Percentiles rank a stretch among this genome's conserved stretches.
phyloP scores from a whole-genome alignment of 805 yeast genomes.

The Cyberlindnera amylophila region DNA sequence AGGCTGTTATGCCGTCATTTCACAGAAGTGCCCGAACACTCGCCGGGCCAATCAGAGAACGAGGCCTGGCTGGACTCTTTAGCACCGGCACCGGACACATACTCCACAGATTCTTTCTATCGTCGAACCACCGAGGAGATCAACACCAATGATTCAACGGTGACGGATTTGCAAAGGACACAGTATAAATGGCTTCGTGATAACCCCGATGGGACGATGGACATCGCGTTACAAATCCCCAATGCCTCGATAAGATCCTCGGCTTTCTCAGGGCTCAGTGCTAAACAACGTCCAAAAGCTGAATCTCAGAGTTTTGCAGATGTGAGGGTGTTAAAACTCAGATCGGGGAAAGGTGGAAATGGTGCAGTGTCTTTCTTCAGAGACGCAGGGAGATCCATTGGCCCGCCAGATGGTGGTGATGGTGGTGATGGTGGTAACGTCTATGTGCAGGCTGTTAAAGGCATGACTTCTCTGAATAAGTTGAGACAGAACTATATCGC shows the following conservation, averaged over 20 bases:
- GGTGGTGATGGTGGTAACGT: slow-evolving; percentile 93
- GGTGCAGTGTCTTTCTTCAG: slow-evolving; percentile 84
- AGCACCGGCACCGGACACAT: slow-evolving; percentile 4
- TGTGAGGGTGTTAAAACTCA: slow-evolving; percentile 58
- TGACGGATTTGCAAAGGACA: slow-evolving; percentile 1
- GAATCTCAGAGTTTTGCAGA: slow-evolving; percentile 52
- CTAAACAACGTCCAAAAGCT: slow-evolving; percentile 41
- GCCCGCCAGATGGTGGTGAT: slow-evolving; percentile 99
- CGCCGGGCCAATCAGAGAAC: slow-evolving; percentile 40
- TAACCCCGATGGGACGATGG: slow-evolving; percentile 9
- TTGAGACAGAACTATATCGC: slow-evolving; percentile 68
- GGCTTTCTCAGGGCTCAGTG: slow-evolving; percentile 34
- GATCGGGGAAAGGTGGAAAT: slow-evolving; percentile 84
- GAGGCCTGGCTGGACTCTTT: slow-evolving; percentile 37
- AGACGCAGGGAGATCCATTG: slow-evolving; percentile 78
- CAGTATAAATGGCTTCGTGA: slow-evolving; percentile 8
- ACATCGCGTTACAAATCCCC: slow-evolving; percentile 13
- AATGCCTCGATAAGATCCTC: slow-evolving; percentile 27
- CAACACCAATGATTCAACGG: neutral
- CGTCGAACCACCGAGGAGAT: slow-evolving; percentile 1
- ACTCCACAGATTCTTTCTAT: slow-evolving; percentile 6
- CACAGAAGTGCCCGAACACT: slow-evolving; percentile 21
- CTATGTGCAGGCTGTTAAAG: slow-evolving; percentile 75
- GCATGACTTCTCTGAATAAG: slow-evolving; percentile 66
- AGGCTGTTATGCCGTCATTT: neutral